These are phyloP conservation scores for Benincasa hispida DNA, from an alignment of 306 rosid genomes.

Conservation along the genomic window DNA sequence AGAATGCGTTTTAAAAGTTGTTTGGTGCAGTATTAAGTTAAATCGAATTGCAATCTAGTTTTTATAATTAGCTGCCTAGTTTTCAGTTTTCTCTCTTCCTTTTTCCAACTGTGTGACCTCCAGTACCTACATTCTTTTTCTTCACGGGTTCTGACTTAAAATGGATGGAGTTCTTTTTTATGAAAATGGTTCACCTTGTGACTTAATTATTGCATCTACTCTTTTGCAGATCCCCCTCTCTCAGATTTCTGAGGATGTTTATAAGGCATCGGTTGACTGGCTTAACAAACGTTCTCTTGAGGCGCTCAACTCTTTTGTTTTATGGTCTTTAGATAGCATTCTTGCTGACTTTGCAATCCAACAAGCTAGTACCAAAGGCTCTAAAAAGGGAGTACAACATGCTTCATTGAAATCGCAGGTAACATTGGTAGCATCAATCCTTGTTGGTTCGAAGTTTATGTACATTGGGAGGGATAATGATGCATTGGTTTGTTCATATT, in stretches of 20 bases:
- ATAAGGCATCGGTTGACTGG: conserved; percentile 72
- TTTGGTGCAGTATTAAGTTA: not conserved
- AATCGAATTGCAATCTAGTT: not conserved
- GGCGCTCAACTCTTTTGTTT: conserved; percentile 47
- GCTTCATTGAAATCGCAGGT: conserved; percentile 81
- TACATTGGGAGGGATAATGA: not conserved
- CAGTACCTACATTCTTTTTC: not conserved
- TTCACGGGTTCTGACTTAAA: not conserved
- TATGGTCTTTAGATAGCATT: conserved; percentile 68
- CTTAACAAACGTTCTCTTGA: conserved; percentile 43
- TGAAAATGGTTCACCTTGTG: not conserved
- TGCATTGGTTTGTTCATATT: not conserved
- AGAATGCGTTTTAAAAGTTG: not conserved
- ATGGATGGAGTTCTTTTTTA: not conserved
- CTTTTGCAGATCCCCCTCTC: conserved; percentile 57
- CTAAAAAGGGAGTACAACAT: conserved; percentile 54
- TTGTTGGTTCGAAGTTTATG: not conserved
- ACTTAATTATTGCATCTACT: not conserved
- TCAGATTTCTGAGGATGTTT: conserved; percentile 58
- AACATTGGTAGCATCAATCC: not conserved
- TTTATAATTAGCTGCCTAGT: not conserved
- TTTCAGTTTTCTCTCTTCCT: not conserved
- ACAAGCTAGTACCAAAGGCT: conserved; percentile 47
- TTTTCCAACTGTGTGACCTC: not conserved
- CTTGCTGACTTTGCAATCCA: conserved; percentile 58